phyloP scores from a whole-genome alignment of 1,139 yeast genomes.

The Debaryomyces udenii region DNA sequence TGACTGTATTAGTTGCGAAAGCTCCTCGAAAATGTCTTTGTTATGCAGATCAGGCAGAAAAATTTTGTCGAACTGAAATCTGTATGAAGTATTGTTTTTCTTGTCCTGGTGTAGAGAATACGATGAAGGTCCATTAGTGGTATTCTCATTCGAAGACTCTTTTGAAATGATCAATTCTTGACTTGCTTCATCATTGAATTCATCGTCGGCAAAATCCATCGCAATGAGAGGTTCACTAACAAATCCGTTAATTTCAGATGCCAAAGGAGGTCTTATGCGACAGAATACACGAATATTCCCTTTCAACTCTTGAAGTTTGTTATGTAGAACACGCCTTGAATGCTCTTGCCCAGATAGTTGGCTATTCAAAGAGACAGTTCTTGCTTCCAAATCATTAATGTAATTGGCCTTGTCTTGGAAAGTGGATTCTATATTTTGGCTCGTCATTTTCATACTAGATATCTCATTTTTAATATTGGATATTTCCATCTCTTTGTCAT shows the following conservation, averaged over 20 bases:
- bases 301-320: constrained; percentile 78
- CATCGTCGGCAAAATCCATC: constrained; percentile 53
- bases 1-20: constrained; percentile 85
- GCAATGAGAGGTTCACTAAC: constrained; percentile 16
- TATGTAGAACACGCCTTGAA: constrained; percentile 67
- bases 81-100: constrained; percentile 20
- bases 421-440: constrained; percentile 7
- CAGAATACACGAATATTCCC: constrained; percentile 94
- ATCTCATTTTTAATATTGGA: constrained; percentile 19
- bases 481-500: constrained; percentile 26
- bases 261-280: constrained; percentile 66
- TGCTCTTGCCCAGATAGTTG: constrained; percentile 25
- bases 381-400: constrained; percentile 13
- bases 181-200: constrained; percentile 49
- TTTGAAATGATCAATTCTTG: constrained; percentile 46
- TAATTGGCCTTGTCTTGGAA: constrained; percentile 9
- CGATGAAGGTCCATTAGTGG: constrained; percentile 9
- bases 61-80: constrained; percentile 77
- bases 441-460: constrained; percentile 11
- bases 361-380: constrained; percentile 1
- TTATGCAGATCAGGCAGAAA: constrained; percentile 62
- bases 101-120: constrained; percentile 10
- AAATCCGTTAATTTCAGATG: constrained; percentile 18
- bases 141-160: constrained; percentile 21
- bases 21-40: constrained; percentile 72